Base-by-base conservation (phyloP, 1,139 yeast species). In the Pneumocystis jirovecii region DNA sequence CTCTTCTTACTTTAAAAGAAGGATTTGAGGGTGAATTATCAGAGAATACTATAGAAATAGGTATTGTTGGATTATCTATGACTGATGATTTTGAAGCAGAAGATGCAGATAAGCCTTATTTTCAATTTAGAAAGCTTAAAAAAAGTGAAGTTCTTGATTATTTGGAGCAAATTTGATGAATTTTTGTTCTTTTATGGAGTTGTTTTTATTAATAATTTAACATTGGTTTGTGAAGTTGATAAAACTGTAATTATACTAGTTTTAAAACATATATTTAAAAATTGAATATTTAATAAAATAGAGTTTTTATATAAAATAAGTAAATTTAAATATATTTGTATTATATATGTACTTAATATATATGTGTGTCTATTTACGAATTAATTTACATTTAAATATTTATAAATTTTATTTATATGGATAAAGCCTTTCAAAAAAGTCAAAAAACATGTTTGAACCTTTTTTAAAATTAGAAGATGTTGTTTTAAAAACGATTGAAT, bases 21-120 rank as follows among this genome's bases (percentile, higher is more conserved):
- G 85, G 96, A 34, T 95, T 95, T 65, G 99, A 95, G 76, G 98
- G 98, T 67, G 99, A 95, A 74, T 88, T 95, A 83, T 89, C 88
- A 69, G 97, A 97, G 63, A 95, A 90, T 70, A 91, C 96, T 66
- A 93, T 95, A 71, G 98, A 95, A 76, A 88, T 95, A 69, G 89
- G 95, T 37, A 81, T 95, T 60, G 85, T 93, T 42, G 63, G 59
- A 7, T 63, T 50, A 45, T 64, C 64, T 21, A 45, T 40, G 17
- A 39, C 60, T 19, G 39, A 62, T 19, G 35, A 37, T n/a, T 59
- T 37, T 39, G 66, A 63, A 12, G 59, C 63, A 61, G 67, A 67
- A 29, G 97, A 97, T 67, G 90, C 89, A 15, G 82, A 80, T 66
- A 81, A 79, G 63, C 85, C 81, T 64, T 97, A 97, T n/a, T 97